Conservation (phyloP, 208 protist species). For the Blechomonas ayalai region DNA sequence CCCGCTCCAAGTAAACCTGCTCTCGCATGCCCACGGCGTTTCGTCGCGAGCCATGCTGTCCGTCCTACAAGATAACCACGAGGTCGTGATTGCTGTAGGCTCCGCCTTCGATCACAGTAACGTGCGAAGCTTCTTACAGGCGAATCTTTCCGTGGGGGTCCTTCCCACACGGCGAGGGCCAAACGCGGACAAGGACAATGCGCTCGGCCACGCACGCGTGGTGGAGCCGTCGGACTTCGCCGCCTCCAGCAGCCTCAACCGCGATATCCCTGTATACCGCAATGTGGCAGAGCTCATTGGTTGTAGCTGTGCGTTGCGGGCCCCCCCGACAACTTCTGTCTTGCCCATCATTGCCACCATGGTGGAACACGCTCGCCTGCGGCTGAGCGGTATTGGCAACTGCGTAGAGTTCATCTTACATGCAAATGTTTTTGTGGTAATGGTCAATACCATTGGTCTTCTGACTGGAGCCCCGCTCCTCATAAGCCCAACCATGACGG, state of each 20-base stretch:
- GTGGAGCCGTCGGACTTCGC: conserved; percentile 71
- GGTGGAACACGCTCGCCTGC: conserved; percentile 71
- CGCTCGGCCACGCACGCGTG: conserved; percentile 38
- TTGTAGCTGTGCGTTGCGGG: conserved; percentile 68
- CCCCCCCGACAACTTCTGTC: conserved; percentile 64
- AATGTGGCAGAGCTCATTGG: conserved; percentile 83
- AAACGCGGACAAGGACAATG: conserved; percentile 64
- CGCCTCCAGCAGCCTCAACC: conserved; percentile 37
- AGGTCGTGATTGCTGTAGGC: conserved; percentile 89
- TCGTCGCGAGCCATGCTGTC: conserved; percentile 88
- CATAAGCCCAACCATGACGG: conserved; percentile 48
- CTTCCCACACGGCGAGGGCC: conserved; percentile 70
- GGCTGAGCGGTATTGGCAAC: conserved; percentile 79
- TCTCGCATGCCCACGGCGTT: conserved; percentile 83
- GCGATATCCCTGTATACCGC: conserved; percentile 68
- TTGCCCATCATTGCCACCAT: conserved; percentile 79
- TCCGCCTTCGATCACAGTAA: conserved; percentile 91
- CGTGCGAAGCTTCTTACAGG: conserved; percentile 86
- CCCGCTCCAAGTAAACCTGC: conserved; percentile 93
- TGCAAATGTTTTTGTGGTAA: conserved; percentile 66
- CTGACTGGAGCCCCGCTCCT: conserved; percentile 55
- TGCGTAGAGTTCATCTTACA: conserved; percentile 79
- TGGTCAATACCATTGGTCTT: conserved; percentile 52
- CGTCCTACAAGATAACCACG: conserved; percentile 92
- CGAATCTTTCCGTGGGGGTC: conserved; percentile 85